phyloP scores from a whole-genome alignment of 495 filamentous ascomycete genomes.

The Cladorrhinum samala region DNA sequence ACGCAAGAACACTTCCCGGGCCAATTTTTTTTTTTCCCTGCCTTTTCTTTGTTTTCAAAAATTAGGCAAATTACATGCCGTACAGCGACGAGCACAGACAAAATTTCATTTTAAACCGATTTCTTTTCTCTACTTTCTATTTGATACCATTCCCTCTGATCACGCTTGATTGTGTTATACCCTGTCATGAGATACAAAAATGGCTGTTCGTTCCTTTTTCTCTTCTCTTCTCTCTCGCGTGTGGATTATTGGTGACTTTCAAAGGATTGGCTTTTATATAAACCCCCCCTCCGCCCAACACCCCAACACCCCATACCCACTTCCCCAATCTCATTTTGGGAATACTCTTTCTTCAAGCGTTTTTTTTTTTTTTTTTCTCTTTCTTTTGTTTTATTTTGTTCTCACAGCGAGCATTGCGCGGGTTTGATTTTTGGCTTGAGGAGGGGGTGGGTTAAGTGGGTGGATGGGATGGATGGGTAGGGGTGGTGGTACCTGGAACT shows the following conservation, averaged over 20 bases:
- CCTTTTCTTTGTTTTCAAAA: not conserved
- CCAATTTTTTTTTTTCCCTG: too few relatives aligned
- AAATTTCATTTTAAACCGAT: not conserved
- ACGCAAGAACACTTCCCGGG: too few relatives aligned
- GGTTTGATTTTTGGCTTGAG: not conserved
- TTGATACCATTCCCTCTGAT: not conserved
- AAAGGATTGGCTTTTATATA: too few relatives aligned
- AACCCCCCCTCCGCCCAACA: too few relatives aligned
- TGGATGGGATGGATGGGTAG: not conserved
- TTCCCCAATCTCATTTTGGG: too few relatives aligned
- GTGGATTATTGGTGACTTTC: not conserved
- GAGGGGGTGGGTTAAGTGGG: not conserved
- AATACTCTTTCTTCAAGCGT: too few relatives aligned
- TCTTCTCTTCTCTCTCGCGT: not conserved
- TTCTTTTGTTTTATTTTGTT: not conserved
- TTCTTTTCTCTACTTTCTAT: conserved; percentile 1
- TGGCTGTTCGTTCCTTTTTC: not conserved
- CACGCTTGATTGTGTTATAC: not conserved
- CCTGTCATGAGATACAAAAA: too few relatives aligned
- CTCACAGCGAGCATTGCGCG: not conserved
- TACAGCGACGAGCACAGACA: not conserved
- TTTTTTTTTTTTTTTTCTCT: not conserved
- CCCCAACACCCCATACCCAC: too few relatives aligned
- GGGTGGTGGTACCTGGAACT: too few relatives aligned
- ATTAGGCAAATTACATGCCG: not conserved